Conservation (phyloP, 23 red algal species). For the Pyropia yezoensis region DNA sequence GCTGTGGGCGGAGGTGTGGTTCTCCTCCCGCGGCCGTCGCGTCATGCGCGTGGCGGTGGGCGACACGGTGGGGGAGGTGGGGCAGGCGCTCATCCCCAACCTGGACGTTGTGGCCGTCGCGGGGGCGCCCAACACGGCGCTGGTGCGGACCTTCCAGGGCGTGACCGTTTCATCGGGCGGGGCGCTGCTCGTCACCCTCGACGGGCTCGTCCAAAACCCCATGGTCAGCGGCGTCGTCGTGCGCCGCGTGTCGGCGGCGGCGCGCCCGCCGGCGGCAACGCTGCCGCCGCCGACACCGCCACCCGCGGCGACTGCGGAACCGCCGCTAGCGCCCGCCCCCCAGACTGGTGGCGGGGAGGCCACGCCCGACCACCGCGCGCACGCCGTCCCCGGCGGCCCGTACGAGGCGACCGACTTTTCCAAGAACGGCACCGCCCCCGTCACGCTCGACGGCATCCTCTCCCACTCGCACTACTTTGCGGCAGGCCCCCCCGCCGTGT, state of each 20-base stretch:
- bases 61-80: no score
- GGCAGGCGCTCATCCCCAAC: no score
- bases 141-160: no score
- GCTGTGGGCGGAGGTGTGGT: no score
- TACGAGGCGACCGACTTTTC: slow-evolving; percentile 49
- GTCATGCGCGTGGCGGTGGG: no score
- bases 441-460: slow-evolving; percentile 12
- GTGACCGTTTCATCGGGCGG: slow-evolving; percentile 5
- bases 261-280: slow-evolving; percentile 1
- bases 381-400: slow-evolving; percentile 46
- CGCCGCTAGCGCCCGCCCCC: slow-evolving; percentile 12
- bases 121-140: no score
- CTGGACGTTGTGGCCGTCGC: no score
- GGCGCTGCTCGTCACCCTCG: slow-evolving; percentile 25
- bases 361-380: slow-evolving; percentile 38
- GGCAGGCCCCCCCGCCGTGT: slow-evolving; percentile 3
- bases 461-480: slow-evolving; percentile 21
- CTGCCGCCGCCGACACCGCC: slow-evolving; percentile 1
- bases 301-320: slow-evolving; percentile 7
- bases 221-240: slow-evolving; percentile 57
- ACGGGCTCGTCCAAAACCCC: slow-evolving; percentile 39
- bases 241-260: slow-evolving; percentile 16
- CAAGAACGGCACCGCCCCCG: slow-evolving; percentile 20
- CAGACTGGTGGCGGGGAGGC: slow-evolving; percentile 1
- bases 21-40: no score